Conservation (phyloP, 768 basidiomycete species). For the Hericium alpestre region DNA sequence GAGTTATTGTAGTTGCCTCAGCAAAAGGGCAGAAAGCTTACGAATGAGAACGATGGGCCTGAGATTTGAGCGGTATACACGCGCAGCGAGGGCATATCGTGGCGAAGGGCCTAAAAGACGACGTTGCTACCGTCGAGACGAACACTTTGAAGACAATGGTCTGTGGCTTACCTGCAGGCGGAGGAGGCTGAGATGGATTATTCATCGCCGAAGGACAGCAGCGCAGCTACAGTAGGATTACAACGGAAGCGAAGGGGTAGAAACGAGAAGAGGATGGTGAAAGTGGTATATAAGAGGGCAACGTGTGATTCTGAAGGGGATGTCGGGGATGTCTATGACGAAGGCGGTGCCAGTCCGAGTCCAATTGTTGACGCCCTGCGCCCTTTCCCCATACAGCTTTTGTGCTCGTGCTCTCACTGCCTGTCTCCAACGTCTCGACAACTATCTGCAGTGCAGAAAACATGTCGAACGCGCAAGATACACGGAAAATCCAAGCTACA, state of each 20-base stretch:
- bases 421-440: too few species aligned
- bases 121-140: not conserved
- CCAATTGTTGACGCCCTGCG: too few species aligned
- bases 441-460: too few species aligned
- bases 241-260: too few species aligned
- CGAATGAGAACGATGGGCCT: conserved; percentile 46
- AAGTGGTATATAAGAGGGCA: too few species aligned
- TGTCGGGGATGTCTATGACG: not conserved
- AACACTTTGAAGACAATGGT: not conserved
- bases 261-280: too few species aligned
- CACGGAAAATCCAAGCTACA: too few species aligned
- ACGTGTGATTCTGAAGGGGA: not conserved
- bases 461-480: too few species aligned
- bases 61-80: conserved; percentile 45
- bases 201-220: not conserved
- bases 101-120: conserved; percentile 26
- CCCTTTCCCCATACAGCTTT: too few species aligned
- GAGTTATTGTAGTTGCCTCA: not conserved
- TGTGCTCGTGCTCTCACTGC: too few species aligned
- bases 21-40: conserved; percentile 8
- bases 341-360: too few species aligned
- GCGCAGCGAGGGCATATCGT: conserved; percentile 47
- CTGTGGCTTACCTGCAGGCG: not conserved
- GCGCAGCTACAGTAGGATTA: too few species aligned
- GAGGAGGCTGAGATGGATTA: not conserved